A percentile compares a stretch with the other conserved stretches of the same genome.
Conservation (phyloP, 2,329 filamentous ascomycete species). For the Fusarium nodosum region DNA sequence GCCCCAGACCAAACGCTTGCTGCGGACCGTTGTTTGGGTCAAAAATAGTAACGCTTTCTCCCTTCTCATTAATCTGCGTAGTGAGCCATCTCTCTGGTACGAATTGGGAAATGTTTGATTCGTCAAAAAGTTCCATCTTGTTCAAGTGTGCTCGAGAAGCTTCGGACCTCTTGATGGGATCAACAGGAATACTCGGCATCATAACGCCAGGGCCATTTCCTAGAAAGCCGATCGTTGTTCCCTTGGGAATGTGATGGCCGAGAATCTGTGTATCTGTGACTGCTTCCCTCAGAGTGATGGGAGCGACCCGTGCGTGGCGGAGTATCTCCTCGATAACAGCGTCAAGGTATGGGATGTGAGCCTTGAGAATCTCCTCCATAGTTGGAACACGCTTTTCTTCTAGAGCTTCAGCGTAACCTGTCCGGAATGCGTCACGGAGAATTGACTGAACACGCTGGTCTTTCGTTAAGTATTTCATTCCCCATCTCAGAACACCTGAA, state of each 20-base stretch:
- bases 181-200: slow-evolving; percentile 43
- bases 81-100: slow-evolving; percentile 56
- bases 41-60: slow-evolving; percentile 26
- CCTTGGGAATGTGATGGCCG: slow-evolving; percentile 53
- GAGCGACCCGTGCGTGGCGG: slow-evolving; percentile 47
- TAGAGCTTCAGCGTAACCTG: slow-evolving; percentile 38
- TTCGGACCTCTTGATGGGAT: slow-evolving; percentile 27
- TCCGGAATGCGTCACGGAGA: slow-evolving; percentile 46
- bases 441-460: slow-evolving; percentile 47
- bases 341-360: slow-evolving; percentile 54
- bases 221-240: slow-evolving; percentile 51
- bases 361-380: slow-evolving; percentile 48
- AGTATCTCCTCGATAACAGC: slow-evolving; percentile 56
- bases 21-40: slow-evolving; percentile 28
- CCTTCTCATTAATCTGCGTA: slow-evolving; percentile 1
- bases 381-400: slow-evolving; percentile 43
- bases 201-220: slow-evolving; percentile 46
- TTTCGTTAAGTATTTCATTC: slow-evolving; percentile 44
- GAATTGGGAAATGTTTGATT: slow-evolving; percentile 49
- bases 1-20: slow-evolving; percentile 40
- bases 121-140: slow-evolving; percentile 39
- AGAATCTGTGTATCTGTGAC: slow-evolving; percentile 52
- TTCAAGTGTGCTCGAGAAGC: slow-evolving; percentile 4
- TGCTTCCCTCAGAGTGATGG: slow-evolving; percentile 50
- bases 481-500: slow-evolving; percentile 41